A percentile compares a stretch with the other conserved stretches of the same genome.
These are phyloP conservation scores for Flaveria linearis DNA, from an alignment of 129 eudicot genomes.

Conservation along the genomic window DNA sequence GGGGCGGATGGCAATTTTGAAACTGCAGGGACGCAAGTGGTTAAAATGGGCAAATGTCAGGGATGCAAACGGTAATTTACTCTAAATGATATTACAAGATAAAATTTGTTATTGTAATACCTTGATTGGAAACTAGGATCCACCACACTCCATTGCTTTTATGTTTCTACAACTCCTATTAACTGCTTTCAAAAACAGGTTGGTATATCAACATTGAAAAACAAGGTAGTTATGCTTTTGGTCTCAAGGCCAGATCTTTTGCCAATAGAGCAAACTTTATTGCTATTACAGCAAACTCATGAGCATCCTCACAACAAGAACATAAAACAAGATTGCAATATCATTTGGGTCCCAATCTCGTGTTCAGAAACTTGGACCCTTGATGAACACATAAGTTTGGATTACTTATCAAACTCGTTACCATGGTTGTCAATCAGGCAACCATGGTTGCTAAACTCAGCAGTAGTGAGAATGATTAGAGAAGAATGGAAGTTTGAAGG, in stretches of 20 bases:
- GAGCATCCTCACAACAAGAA: constrained; percentile 42
- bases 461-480: constrained; percentile 44
- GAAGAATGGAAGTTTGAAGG: constrained; percentile 61
- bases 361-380: constrained; percentile 58
- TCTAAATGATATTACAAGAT: neutral
- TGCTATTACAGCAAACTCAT: constrained; percentile 54
- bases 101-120: neutral
- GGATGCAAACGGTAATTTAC: too few species aligned
- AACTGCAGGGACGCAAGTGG: too few species aligned
- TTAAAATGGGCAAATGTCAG: too few species aligned
- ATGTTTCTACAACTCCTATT: too few species aligned
- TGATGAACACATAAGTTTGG: constrained; percentile 41
- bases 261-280: constrained; percentile 50
- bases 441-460: constrained; percentile 65
- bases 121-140: neutral
- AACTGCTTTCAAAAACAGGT: constrained; percentile 34
- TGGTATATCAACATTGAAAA: constrained; percentile 50
- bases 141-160: neutral
- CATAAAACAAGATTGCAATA: constrained; percentile 39
- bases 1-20: too few species aligned
- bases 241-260: constrained; percentile 69
- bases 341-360: constrained; percentile 71
- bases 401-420: constrained; percentile 59
- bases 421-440: constrained; percentile 69
- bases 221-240: constrained; percentile 67